These are phyloP conservation scores for Prunus mongolica DNA, from an alignment of 306 rosid species.

Conservation along the genomic window DNA sequence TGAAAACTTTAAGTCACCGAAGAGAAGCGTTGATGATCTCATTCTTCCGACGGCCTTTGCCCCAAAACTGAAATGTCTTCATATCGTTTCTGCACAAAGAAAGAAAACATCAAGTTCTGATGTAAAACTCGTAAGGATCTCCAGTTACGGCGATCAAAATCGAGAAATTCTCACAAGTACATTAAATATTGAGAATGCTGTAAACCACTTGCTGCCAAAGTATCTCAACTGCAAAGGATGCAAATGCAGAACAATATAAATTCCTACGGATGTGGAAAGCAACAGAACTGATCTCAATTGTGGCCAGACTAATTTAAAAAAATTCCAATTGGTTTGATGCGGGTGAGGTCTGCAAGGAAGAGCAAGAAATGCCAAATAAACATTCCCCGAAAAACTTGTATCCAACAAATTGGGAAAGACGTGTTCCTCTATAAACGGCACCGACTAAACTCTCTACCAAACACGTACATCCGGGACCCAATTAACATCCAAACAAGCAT, in stretches of 20 bases:
- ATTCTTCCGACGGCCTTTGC: conserved; percentile 54
- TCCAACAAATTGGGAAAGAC: background rate
- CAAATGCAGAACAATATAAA: background rate
- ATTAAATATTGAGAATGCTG: background rate
- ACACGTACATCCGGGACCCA: background rate
- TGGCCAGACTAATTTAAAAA: background rate
- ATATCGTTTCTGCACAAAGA: conserved; percentile 48
- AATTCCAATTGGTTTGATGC: background rate
- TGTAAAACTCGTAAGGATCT: background rate
- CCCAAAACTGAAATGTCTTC: conserved; percentile 61
- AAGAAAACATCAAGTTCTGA: background rate
- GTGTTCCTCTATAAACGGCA: background rate
- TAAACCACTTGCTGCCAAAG: background rate
- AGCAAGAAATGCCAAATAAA: background rate
- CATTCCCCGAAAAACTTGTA: background rate
- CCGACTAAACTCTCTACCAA: background rate
- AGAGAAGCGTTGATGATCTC: conserved; percentile 8
- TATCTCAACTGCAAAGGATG: background rate
- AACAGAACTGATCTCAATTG: background rate
- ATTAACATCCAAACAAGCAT: background rate
- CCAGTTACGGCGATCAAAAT: background rate
- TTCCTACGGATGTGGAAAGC: background rate
- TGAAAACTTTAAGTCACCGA: conserved; percentile 12
- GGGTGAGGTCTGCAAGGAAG: background rate
- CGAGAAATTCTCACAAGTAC: background rate